Percentiles rank a stretch among this genome's conserved stretches.
These are phyloP conservation scores for Conticribra guillardii DNA, from an alignment of 108 stramenopile species.

Conservation along the genomic window DNA sequence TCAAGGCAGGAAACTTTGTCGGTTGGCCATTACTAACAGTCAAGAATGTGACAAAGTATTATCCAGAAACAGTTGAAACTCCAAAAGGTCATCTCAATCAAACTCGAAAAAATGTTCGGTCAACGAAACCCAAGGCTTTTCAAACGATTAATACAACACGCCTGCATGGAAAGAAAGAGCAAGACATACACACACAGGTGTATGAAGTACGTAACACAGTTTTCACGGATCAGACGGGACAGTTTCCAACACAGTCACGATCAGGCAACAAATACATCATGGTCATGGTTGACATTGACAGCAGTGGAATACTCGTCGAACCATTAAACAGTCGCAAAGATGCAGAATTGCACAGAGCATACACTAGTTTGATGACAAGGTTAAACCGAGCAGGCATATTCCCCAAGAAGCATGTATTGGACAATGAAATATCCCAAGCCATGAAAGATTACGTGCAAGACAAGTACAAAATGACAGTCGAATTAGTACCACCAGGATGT, in stretches of 20 bases:
- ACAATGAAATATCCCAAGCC: no score
- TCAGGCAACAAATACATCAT: no score
- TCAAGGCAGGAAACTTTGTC: conserved; percentile 11
- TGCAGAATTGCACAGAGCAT: background rate
- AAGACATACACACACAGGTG: conserved; percentile 7
- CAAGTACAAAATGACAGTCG: no score
- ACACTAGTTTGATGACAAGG: background rate
- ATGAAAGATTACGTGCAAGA: no score
- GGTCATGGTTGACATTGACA: no score
- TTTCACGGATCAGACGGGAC: conserved; percentile 21
- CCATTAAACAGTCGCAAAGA: conserved; percentile 15
- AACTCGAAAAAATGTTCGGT: background rate
- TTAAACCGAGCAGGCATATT: background rate
- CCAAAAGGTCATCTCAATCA: conserved; percentile 11
- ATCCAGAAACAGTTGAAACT: conserved; percentile 13
- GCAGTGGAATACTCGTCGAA: conserved; percentile 9
- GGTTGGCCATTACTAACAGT: conserved; percentile 15
- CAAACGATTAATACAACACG: background rate
- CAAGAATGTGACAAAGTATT: conserved; percentile 7
- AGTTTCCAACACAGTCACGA: conserved; percentile 2
- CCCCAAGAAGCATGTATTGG: no score
- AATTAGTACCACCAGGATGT: no score
- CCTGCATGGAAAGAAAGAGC: background rate
- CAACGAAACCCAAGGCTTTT: conserved; percentile 8
- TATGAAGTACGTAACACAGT: background rate